These are phyloP conservation scores for Fusarium musae DNA, from an alignment of 2,329 filamentous ascomycete genomes.

Conservation along the genomic window DNA sequence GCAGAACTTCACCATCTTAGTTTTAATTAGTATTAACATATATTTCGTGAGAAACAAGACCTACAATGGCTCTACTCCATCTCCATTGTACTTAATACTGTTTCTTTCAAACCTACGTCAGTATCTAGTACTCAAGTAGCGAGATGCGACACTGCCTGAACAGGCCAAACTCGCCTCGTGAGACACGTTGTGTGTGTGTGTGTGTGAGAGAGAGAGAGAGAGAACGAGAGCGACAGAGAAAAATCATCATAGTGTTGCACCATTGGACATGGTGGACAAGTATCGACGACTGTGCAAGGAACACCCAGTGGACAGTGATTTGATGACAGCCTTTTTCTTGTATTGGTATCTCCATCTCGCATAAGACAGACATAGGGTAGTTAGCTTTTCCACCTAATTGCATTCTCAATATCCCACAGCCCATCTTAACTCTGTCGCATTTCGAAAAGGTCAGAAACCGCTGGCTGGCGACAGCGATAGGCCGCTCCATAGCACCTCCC, in stretches of 20 bases:
- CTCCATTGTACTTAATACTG: neutral
- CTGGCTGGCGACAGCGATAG: neutral
- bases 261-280: neutral
- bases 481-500: neutral
- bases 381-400: neutral
- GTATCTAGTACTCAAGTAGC: neutral
- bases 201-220: neutral
- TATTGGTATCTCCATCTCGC: conserved; percentile 32
- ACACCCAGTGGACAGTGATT: neutral
- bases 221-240: neutral
- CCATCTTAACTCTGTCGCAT: neutral
- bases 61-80: neutral
- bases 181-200: neutral
- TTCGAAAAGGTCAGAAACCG: neutral
- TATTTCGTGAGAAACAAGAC: neutral
- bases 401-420: neutral
- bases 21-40: neutral
- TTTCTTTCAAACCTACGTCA: neutral
- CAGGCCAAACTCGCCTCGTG: neutral
- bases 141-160: neutral
- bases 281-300: neutral
- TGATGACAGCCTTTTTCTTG: conserved; percentile 10
- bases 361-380: conserved; percentile 21
- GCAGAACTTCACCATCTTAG: neutral
- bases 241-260: neutral